phyloP scores from a whole-genome alignment of 1,284 basidiomycete genomes.

The Apiotrichum siamense region DNA sequence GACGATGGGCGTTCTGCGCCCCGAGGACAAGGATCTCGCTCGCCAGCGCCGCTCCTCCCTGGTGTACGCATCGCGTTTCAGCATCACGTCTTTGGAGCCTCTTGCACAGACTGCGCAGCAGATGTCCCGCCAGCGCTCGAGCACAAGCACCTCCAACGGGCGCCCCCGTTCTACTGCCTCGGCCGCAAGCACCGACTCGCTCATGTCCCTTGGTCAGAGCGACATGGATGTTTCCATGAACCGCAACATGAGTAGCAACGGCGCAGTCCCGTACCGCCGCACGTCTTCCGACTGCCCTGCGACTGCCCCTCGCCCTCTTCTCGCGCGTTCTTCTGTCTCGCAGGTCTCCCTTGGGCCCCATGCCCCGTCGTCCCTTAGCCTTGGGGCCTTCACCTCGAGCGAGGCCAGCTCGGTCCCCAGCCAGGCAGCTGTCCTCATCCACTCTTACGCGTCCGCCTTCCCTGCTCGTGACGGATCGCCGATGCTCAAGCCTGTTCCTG shows the following conservation, averaged over 20 bases:
- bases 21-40: slow-evolving; percentile 24
- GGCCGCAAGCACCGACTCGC: slow-evolving; percentile 22
- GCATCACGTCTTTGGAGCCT: slow-evolving; percentile 2
- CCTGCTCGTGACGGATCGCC: slow-evolving; percentile 22
- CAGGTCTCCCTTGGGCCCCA: slow-evolving; percentile 33
- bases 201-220: slow-evolving; percentile 26
- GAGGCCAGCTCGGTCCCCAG: slow-evolving; percentile 36
- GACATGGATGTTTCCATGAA: slow-evolving; percentile 17
- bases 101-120: slow-evolving; percentile 1
- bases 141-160: background rate
- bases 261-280: slow-evolving; percentile 18
- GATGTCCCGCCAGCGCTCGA: slow-evolving; percentile 18
- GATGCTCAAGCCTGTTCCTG: slow-evolving; percentile 5
- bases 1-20: slow-evolving; percentile 24
- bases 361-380: slow-evolving; percentile 14
- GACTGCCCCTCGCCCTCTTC: slow-evolving; percentile 3
- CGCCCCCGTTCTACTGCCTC: slow-evolving; percentile 1
- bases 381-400: slow-evolving; percentile 17
- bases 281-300: slow-evolving; percentile 19
- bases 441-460: slow-evolving; percentile 37
- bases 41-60: slow-evolving; percentile 33
- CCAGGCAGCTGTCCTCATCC: slow-evolving; percentile 31
- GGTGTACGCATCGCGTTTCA: slow-evolving; percentile 3
- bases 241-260: slow-evolving; percentile 19
- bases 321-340: slow-evolving; percentile 31